Percentiles rank a stretch among this genome's conserved stretches.
These are phyloP conservation scores for Parmales sp. DNA, from an alignment of 108 stramenopile species.

Conservation along the genomic window DNA sequence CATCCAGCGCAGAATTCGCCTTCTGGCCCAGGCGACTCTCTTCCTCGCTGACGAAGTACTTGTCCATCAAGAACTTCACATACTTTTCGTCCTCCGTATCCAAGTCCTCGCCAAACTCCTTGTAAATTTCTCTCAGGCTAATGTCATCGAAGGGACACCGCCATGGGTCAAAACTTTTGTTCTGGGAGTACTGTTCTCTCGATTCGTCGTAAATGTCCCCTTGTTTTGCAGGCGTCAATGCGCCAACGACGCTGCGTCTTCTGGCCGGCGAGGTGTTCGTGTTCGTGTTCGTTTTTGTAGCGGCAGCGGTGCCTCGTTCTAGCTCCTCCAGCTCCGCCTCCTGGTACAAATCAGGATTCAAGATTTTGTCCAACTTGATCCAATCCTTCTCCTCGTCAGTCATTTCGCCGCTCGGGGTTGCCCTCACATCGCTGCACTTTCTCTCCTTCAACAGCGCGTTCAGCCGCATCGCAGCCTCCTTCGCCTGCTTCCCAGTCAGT, in stretches of 20 bases:
- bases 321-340: no score
- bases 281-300: background rate
- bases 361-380: background rate
- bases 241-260: no score
- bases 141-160: background rate
- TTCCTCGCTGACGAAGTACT: background rate
- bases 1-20: background rate
- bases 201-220: background rate
- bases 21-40: background rate
- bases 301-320: no score
- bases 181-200: no score
- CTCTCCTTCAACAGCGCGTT: conserved; percentile 6
- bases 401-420: background rate
- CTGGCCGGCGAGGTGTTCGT: no score
- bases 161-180: no score
- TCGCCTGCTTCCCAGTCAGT: background rate
- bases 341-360: background rate
- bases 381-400: conserved; percentile 3
- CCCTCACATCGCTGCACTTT: background rate
- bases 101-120: background rate
- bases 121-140: conserved; percentile 4
- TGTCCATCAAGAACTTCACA: background rate
- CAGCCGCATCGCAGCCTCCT: background rate
- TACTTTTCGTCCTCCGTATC: conserved; percentile 5
- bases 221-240: no score